Evolutionary conservation across 306 rosid species (phyloP).

Genomic region (Citrullus mucosospermus): DNA sequence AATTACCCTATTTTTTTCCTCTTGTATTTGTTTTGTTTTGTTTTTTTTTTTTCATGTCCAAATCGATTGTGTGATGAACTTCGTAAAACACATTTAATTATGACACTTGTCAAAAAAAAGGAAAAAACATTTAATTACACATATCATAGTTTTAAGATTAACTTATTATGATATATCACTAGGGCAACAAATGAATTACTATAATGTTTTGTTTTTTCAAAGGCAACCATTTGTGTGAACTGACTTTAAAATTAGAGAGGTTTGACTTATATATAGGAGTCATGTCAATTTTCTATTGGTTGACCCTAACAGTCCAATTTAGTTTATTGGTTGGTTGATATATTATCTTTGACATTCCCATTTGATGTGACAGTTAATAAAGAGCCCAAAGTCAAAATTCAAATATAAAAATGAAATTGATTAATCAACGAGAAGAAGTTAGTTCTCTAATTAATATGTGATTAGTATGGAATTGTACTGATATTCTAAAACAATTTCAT

Average conservation of each 20-base stretch:
- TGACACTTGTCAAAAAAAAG: no score
- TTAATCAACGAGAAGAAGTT: not conserved
- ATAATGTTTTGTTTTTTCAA: not conserved
- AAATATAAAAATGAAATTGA: not conserved
- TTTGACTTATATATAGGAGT: not conserved
- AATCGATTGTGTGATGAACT: not conserved
- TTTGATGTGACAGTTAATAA: not conserved
- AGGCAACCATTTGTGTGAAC: not conserved
- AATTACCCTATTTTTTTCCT: no score
- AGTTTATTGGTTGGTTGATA: not conserved
- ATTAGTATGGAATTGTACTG: not conserved
- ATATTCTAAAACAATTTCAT: not conserved
- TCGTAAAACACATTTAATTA: not conserved
- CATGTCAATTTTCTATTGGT: not conserved
- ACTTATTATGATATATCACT: not conserved
- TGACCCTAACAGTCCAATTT: not conserved
- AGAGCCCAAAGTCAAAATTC: not conserved
- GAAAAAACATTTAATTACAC: not conserved
- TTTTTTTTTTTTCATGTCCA: no score
- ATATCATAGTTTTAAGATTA: not conserved
- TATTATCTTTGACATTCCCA: not conserved
- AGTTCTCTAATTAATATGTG: not conserved
- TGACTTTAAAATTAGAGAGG: not conserved
- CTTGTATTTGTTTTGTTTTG: no score
- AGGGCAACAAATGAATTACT: not conserved